A percentile compares a stretch with the other conserved stretches of the same genome.
These are phyloP conservation scores for Picea mariana DNA, from an alignment of 83 land plant species.

Conservation along the genomic window DNA sequence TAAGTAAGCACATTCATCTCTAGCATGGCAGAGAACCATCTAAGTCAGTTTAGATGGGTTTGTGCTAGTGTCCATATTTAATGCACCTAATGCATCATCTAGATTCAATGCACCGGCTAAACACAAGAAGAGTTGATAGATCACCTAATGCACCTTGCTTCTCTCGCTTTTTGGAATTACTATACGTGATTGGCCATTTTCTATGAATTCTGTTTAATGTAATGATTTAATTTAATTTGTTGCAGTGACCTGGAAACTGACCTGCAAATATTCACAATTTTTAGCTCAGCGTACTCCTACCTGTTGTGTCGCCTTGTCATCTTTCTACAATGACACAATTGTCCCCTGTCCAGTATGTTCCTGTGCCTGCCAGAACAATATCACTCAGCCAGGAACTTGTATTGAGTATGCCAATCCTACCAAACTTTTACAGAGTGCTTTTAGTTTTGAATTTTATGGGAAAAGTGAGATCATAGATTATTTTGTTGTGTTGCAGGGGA, in stretches of 20 bases:
- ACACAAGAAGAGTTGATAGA: no score
- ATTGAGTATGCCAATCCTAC: conserved; percentile 25
- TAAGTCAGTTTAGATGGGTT: no score
- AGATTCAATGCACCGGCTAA: no score
- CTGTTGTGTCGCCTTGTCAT: conserved; percentile 52
- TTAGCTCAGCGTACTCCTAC: conserved; percentile 27
- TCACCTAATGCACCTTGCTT: no score
- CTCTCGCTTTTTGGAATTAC: background rate
- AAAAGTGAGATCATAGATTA: background rate
- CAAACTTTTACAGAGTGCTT: background rate
- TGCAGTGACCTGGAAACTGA: conserved; percentile 57
- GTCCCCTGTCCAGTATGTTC: conserved; percentile 40
- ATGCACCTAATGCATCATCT: background rate
- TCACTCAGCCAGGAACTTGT: conserved; percentile 18
- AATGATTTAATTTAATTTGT: background rate
- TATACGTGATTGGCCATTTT: no score
- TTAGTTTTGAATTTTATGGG: background rate
- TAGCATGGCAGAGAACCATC: no score
- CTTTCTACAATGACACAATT: conserved; percentile 54
- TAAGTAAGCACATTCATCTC: conserved; percentile 27
- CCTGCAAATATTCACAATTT: conserved; percentile 49
- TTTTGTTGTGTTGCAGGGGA: conserved; percentile 22
- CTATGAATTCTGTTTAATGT: background rate
- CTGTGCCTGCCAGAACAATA: conserved; percentile 39
- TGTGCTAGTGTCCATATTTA: no score